These are phyloP conservation scores for Fraxinus cuspidata DNA, from an alignment of 257 asterid species.

Conservation along the genomic window DNA sequence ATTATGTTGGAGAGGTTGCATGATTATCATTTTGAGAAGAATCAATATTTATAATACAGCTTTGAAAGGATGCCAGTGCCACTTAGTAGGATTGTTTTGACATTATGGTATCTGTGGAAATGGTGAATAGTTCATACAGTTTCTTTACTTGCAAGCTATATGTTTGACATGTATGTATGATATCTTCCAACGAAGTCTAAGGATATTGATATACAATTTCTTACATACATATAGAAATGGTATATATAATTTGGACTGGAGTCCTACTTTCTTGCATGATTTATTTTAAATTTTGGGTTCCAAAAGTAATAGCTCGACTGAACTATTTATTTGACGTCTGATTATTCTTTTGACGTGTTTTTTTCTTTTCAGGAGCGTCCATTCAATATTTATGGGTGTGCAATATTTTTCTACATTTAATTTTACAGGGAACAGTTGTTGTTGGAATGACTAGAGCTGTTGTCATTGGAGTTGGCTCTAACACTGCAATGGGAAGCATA, in stretches of 20 bases:
- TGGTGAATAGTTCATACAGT: not conserved
- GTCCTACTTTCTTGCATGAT: not conserved
- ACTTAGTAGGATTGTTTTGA: conserved; percentile 6
- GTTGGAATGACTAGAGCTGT: conserved; percentile 94
- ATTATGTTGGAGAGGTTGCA: too few species aligned
- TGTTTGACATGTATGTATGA: not conserved
- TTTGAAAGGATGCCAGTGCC: conserved; percentile 16
- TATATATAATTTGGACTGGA: not conserved
- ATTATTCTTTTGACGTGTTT: not conserved
- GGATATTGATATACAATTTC: not conserved
- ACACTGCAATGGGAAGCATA: conserved; percentile 99
- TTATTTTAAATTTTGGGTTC: not conserved
- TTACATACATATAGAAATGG: not conserved
- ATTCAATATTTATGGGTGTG: conserved; percentile 3
- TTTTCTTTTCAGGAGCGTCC: conserved; percentile 15
- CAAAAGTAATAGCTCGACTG: not conserved
- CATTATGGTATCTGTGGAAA: not conserved
- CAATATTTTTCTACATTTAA: conserved; percentile 22
- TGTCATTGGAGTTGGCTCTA: conserved; percentile 91
- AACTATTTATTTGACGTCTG: not conserved
- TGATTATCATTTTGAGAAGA: too few species aligned
- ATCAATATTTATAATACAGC: too few species aligned
- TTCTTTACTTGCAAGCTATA: not conserved
- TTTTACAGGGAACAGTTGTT: conserved; percentile 83
- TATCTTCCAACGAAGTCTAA: not conserved